Base-by-base conservation (phyloP, 2,329 filamentous ascomycete species). In the Gnomoniopsis smithogilvyi region DNA sequence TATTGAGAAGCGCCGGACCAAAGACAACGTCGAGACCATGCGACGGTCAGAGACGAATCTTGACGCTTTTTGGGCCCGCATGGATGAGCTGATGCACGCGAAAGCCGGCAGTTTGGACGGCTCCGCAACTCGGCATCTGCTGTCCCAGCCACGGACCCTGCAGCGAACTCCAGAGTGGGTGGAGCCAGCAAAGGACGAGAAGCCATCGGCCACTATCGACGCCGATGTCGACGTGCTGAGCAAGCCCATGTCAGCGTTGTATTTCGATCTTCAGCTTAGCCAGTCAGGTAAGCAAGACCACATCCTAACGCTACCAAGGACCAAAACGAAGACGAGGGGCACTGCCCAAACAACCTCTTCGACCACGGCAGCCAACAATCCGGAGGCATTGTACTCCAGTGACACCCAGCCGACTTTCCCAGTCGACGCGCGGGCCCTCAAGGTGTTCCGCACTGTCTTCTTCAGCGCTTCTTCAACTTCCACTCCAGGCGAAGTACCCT, bases 121-220 rank as follows among this genome's bases (percentile, higher is more conserved):
- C 6, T 69, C 69, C n/a, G 65, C 71, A 43, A 19, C 70, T 1
- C 24, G 65, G 10, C 58, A 62, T 1, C 59, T 77, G 0, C 63
- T 78, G 3, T 69, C 69, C 0, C 67, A 73, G 33, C 49, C 62
- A 0, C 74, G 76, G 3, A 64, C 62, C 1, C 64, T 84, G 7
- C 74, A 76, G 33, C 73, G 82, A n/a, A 85, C 80, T 0, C 70
- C 75, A 1, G 71, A 75, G 14, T 84, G 80, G 79, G 64, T 73
- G 30, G 76, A 80, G 54, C 72, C 73, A 0, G 45, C 64, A 8
- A 46, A 63, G 19, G 34, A 47, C 8, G 22, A 38, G 4, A 62
- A 55, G 34, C 43, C n/a, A 8, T 22, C 52, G 24, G 34, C 3
- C n/a, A 8, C 26, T 30, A 8, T 8, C 8, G 26, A 30, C 26